These are phyloP conservation scores for Kodamaea laetipori DNA, from an alignment of 805 yeast genomes.

Conservation along the genomic window DNA sequence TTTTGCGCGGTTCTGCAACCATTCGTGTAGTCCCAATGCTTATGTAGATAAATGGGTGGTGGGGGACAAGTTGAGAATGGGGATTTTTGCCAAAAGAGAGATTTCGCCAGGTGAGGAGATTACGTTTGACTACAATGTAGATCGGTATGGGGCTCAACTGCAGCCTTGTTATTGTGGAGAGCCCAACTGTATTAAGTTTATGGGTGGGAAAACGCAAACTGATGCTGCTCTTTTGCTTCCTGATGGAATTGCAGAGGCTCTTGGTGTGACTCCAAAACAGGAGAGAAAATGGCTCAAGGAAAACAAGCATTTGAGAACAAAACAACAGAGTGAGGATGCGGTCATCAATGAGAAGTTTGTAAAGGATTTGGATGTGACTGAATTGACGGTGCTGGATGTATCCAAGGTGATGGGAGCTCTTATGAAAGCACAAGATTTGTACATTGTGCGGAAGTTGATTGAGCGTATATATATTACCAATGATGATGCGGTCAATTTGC, in stretches of 20 bases:
- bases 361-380: slow-evolving; percentile 53
- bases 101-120: slow-evolving; percentile 83
- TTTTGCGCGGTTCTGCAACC: slow-evolving; percentile 89
- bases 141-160: slow-evolving; percentile 91
- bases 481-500: slow-evolving; percentile 52
- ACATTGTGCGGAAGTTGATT: slow-evolving; percentile 65
- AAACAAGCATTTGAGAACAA: slow-evolving; percentile 51
- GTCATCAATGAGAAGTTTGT: slow-evolving; percentile 68
- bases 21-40: slow-evolving; percentile 93
- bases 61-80: slow-evolving; percentile 87
- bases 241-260: slow-evolving; percentile 78
- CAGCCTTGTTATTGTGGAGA: slow-evolving; percentile 96
- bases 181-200: slow-evolving; percentile 84
- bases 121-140: slow-evolving; percentile 91
- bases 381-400: slow-evolving; percentile 59
- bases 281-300: slow-evolving; percentile 73
- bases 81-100: slow-evolving; percentile 81
- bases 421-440: slow-evolving; percentile 70
- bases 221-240: slow-evolving; percentile 86
- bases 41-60: slow-evolving; percentile 98
- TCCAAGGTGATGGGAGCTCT: slow-evolving; percentile 79
- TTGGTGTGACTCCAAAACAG: slow-evolving; percentile 68
- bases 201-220: slow-evolving; percentile 97
- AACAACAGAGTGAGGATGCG: slow-evolving; percentile 56
- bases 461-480: slow-evolving; percentile 62